These are phyloP conservation scores for Mycosphaerella sp. DNA, from an alignment of 2,329 filamentous ascomycete genomes.

Conservation along the genomic window DNA sequence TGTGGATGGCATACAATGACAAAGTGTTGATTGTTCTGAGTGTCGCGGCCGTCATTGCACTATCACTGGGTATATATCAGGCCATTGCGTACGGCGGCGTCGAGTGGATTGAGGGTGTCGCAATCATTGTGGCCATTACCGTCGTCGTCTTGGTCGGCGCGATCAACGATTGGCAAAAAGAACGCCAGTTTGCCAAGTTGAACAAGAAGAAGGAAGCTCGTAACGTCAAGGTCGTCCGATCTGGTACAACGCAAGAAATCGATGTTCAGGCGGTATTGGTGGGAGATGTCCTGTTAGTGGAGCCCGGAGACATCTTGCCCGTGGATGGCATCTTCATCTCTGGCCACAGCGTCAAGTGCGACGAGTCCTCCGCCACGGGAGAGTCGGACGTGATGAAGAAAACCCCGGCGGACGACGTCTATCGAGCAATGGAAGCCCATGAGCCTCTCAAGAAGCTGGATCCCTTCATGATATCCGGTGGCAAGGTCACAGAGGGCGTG, in stretches of 20 bases:
- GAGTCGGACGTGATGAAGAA: constrained; percentile 70
- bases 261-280: constrained; percentile 65
- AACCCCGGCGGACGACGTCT: constrained; percentile 58
- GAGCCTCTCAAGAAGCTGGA: constrained; percentile 61
- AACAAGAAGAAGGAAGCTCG: constrained; percentile 75
- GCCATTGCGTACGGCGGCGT: constrained; percentile 51
- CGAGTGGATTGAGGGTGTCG: constrained; percentile 77
- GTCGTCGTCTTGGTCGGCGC: constrained; percentile 72
- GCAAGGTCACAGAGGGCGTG: constrained; percentile 68
- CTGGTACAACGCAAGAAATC: constrained; percentile 62
- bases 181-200: constrained; percentile 71
- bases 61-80: constrained; percentile 69
- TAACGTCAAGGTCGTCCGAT: constrained; percentile 67
- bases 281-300: constrained; percentile 65
- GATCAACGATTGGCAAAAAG: constrained; percentile 77
- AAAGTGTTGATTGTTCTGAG: constrained; percentile 69
- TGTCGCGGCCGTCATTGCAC: constrained; percentile 63
- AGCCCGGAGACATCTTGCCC: constrained; percentile 66
- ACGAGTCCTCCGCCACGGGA: constrained; percentile 70
- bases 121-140: constrained; percentile 68
- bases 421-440: constrained; percentile 56
- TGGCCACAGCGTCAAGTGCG: constrained; percentile 62
- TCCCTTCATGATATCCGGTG: constrained; percentile 82
- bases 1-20: constrained; percentile 79
- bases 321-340: constrained; percentile 65